Conservation (phyloP, 257 asterid species). For the Scutellaria minor region DNA sequence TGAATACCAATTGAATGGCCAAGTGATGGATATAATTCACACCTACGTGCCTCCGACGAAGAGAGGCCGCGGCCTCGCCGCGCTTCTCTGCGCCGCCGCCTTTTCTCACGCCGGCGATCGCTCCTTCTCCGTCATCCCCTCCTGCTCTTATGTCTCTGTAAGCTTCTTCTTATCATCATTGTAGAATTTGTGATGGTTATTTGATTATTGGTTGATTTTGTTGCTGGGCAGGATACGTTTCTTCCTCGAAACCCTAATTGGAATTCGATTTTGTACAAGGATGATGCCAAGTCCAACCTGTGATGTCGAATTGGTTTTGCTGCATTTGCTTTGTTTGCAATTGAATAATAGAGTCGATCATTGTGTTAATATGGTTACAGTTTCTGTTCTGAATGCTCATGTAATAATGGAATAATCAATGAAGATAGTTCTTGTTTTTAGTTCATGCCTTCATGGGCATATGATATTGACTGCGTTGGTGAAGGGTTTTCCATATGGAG, state of each 20-base stretch:
- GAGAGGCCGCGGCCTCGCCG: conserved; percentile 89
- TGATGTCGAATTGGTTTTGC: conserved; percentile 32
- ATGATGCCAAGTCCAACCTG: conserved; percentile 51
- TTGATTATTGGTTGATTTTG: neutral
- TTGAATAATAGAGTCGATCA: neutral
- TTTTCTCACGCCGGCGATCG: conserved; percentile 70
- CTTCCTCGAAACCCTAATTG: conserved; percentile 74
- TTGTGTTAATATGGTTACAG: neutral
- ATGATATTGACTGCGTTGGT: neutral
- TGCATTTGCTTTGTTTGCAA: neutral
- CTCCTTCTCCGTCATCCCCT: conserved; percentile 63
- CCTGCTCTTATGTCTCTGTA: conserved; percentile 94
- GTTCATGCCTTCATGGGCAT: neutral
- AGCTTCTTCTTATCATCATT: conserved; percentile 30
- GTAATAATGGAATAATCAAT: neutral
- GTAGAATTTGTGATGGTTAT: neutral
- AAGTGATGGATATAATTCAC: conserved; percentile 75
- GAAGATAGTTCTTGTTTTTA: neutral
- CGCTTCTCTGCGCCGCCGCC: conserved; percentile 82
- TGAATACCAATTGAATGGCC: conserved; percentile 55
- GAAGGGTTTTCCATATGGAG: no score
- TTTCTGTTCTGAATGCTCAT: neutral
- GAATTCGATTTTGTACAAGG: conserved; percentile 59
- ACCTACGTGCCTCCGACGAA: conserved; percentile 82
- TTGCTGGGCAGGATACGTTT: conserved; percentile 67